Evolutionary conservation across 805 yeast genomes (phyloP).

Genomic region (Suhomyces sp.): DNA sequence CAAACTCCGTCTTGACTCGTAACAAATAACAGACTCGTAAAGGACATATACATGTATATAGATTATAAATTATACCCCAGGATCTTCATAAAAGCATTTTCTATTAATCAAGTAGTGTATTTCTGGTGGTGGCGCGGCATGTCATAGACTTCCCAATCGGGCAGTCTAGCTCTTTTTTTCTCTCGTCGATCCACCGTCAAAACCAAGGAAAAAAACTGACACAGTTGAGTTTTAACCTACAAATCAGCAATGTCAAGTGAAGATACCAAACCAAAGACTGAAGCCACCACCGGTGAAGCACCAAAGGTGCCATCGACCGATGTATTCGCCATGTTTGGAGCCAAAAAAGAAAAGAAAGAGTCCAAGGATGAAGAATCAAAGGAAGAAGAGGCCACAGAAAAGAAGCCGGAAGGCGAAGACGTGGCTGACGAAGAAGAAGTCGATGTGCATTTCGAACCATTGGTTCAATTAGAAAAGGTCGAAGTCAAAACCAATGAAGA

Average conservation of each 20-base stretch:
- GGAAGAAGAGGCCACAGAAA: slow-evolving; percentile 31
- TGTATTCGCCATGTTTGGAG: slow-evolving; percentile 95
- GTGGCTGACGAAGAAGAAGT: slow-evolving; percentile 61
- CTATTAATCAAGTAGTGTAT: too few relatives aligned
- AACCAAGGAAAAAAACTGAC: not conserved
- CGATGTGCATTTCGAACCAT: slow-evolving; percentile 93
- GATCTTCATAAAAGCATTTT: not conserved
- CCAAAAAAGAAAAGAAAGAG: slow-evolving; percentile 68
- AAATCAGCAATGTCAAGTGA: slow-evolving; percentile 27
- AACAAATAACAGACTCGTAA: slow-evolving; percentile 45
- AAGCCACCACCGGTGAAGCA: slow-evolving; percentile 23
- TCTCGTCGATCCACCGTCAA: not conserved
- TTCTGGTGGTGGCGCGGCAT: not conserved
- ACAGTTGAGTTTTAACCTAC: not conserved
- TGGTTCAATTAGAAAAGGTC: slow-evolving; percentile 91
- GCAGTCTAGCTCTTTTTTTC: slow-evolving; percentile 5
- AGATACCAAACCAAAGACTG: slow-evolving; percentile 28
- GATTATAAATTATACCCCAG: not conserved
- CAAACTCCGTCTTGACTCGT: slow-evolving; percentile 81
- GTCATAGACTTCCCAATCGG: slow-evolving; percentile 3
- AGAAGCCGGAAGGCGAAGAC: slow-evolving; percentile 50
- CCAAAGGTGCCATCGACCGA: slow-evolving; percentile 72
- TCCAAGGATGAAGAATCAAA: slow-evolving; percentile 33
- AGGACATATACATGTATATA: not conserved
- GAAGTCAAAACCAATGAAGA: slow-evolving; percentile 96